Percentiles rank a stretch among this genome's conserved stretches.
phyloP scores from a whole-genome alignment of 2,329 filamentous ascomycete species.

The Ampelomyces quisqualis region DNA sequence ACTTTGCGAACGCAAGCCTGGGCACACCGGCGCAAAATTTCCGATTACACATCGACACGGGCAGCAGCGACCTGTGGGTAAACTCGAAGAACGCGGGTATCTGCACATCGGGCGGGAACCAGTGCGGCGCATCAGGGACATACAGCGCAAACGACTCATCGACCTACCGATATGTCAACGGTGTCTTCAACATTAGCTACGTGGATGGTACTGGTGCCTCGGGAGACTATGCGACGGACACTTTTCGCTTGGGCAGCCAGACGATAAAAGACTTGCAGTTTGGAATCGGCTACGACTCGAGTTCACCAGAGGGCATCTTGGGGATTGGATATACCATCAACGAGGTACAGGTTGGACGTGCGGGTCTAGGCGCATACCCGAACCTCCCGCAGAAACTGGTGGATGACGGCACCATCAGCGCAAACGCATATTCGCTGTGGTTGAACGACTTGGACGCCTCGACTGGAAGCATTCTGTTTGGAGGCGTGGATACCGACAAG shows the following conservation, averaged over 20 bases:
- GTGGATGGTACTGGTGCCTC: slow-evolving; percentile 75
- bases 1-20: slow-evolving; percentile 59
- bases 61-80: slow-evolving; percentile 64
- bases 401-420: slow-evolving; percentile 61
- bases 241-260: slow-evolving; percentile 59
- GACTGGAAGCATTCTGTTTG: slow-evolving; percentile 73
- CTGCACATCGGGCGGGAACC: slow-evolving; percentile 53
- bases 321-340: slow-evolving; percentile 81
- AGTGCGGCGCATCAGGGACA: slow-evolving; percentile 64
- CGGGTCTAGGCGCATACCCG: slow-evolving; percentile 52
- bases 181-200: slow-evolving; percentile 84
- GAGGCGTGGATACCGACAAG: slow-evolving; percentile 76
- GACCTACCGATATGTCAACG: slow-evolving; percentile 71
- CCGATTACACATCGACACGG: slow-evolving; percentile 62
- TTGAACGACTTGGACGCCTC: slow-evolving; percentile 60
- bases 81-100: slow-evolving; percentile 64
- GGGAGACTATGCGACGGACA: slow-evolving; percentile 81
- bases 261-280: slow-evolving; percentile 64
- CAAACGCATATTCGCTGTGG: slow-evolving; percentile 69
- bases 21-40: slow-evolving; percentile 59
- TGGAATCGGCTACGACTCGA: slow-evolving; percentile 67
- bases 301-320: slow-evolving; percentile 68
- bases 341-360: slow-evolving; percentile 69
- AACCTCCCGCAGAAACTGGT: slow-evolving; percentile 68
- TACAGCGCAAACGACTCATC: slow-evolving; percentile 72